These are phyloP conservation scores for Chlorella vulgaris DNA, from an alignment of 139 green algal species.

Conservation along the genomic window DNA sequence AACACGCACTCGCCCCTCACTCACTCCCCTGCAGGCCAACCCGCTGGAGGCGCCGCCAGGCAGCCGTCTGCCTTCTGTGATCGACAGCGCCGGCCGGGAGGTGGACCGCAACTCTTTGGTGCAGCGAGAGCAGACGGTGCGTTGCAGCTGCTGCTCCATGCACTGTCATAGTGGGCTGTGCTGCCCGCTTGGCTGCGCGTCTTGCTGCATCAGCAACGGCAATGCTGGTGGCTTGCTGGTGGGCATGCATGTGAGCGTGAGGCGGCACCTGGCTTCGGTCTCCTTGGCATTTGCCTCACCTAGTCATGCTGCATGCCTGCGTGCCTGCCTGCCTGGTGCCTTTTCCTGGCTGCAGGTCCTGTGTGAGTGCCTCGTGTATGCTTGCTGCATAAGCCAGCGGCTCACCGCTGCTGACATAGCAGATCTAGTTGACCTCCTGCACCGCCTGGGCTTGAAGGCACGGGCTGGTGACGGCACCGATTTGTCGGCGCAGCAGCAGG, in stretches of 20 bases:
- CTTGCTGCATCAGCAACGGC: no score
- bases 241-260: no score
- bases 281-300: no score
- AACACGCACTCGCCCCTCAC: not conserved
- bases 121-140: constrained; percentile 55
- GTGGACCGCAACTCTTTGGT: constrained; percentile 44
- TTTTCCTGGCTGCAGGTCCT: not conserved
- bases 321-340: not conserved
- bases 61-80: constrained; percentile 32
- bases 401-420: constrained; percentile 45
- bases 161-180: no score
- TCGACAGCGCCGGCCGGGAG: constrained; percentile 42
- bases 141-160: not conserved
- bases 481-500: constrained; percentile 50
- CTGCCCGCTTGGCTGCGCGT: no score
- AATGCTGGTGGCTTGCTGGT: no score
- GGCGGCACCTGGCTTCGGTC: no score
- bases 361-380: constrained; percentile 72
- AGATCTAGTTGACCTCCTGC: constrained; percentile 58
- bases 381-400: constrained; percentile 51
- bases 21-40: constrained; percentile 38
- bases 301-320: constrained; percentile 1
- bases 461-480: constrained; percentile 18
- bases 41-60: constrained; percentile 23
- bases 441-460: constrained; percentile 29